A percentile compares a stretch with the other conserved stretches of the same genome.
Evolutionary conservation across 2,329 filamentous ascomycete species (phyloP).

Genomic region (Colletotrichum simmondsii): DNA sequence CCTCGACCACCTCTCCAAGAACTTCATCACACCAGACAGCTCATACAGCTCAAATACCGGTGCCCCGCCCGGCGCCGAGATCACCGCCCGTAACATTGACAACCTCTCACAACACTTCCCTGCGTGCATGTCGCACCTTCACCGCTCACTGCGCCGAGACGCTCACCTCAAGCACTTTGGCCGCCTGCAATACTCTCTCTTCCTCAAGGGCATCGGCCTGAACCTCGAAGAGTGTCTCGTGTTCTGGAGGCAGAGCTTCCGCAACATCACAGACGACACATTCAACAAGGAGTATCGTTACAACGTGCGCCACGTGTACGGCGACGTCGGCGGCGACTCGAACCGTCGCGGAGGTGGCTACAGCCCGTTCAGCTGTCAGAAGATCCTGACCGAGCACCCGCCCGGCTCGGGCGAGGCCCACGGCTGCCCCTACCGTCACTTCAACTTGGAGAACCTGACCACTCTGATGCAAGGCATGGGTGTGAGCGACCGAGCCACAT

Average conservation of each 20-base stretch:
- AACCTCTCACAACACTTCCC: constrained; percentile 84
- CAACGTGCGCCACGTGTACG: constrained; percentile 94
- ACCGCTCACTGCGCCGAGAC: constrained; percentile 86
- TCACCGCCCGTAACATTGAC: constrained; percentile 84
- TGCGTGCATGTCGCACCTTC: constrained; percentile 93
- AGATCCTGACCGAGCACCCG: constrained; percentile 89
- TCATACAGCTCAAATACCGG: constrained; percentile 75
- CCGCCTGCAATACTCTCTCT: constrained; percentile 93
- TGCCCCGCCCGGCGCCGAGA: constrained; percentile 75
- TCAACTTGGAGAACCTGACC: constrained; percentile 86
- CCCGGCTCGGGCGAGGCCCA: constrained; percentile 90
- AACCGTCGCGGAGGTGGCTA: constrained; percentile 90
- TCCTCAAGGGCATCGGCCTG: constrained; percentile 94
- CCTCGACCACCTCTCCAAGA: constrained; percentile 86
- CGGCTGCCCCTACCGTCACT: constrained; percentile 97
- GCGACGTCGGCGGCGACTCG: constrained; percentile 92
- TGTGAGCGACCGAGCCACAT: constrained; percentile 79
- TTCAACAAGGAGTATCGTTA: constrained; percentile 99
- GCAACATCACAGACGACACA: constrained; percentile 87
- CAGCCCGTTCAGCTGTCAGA: constrained; percentile 92
- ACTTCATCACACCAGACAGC: constrained; percentile 92
- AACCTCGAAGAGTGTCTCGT: constrained; percentile 89
- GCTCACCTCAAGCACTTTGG: constrained; percentile 93
- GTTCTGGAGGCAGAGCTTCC: constrained; percentile 92
- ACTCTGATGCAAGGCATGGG: constrained; percentile 81